These are phyloP conservation scores for Pyrus betulifolia DNA, from an alignment of 306 rosid species.

Conservation along the genomic window DNA sequence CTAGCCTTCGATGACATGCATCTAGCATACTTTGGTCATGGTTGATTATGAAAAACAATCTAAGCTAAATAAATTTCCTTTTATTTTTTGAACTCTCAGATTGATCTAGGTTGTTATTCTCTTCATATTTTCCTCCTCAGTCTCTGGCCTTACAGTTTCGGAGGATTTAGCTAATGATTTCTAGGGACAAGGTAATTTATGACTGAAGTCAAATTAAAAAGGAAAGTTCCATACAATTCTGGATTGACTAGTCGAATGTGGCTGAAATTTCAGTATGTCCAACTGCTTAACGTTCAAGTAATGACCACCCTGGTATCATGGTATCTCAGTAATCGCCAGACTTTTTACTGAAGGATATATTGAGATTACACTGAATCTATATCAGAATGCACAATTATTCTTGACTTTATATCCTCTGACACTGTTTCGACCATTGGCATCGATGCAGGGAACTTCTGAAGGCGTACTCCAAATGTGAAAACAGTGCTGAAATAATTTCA, in stretches of 20 bases:
- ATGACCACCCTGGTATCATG: not conserved
- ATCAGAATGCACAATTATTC: not conserved
- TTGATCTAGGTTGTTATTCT: not conserved
- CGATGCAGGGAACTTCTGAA: constrained; percentile 71
- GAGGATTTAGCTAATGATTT: too few species aligned
- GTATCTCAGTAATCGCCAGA: not conserved
- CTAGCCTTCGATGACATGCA: not conserved
- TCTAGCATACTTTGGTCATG: not conserved
- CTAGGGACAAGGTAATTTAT: not conserved
- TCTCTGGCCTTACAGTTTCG: too few species aligned
- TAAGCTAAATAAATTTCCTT: not conserved
- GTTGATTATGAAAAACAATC: not conserved
- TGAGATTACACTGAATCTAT: not conserved
- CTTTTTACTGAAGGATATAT: not conserved
- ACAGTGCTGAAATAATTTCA: constrained; percentile 61
- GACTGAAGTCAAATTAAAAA: not conserved
- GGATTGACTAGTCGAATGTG: not conserved
- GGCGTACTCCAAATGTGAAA: constrained; percentile 79
- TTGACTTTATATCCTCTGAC: not conserved
- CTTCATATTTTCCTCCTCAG: not conserved
- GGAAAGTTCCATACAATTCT: not conserved
- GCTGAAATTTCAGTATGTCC: not conserved
- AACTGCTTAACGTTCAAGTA: not conserved
- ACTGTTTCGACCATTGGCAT: not conserved
- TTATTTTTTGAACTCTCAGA: not conserved